Conservation (phyloP, 2,329 filamentous ascomycete genomes). For the Sporothrix humicola region DNA sequence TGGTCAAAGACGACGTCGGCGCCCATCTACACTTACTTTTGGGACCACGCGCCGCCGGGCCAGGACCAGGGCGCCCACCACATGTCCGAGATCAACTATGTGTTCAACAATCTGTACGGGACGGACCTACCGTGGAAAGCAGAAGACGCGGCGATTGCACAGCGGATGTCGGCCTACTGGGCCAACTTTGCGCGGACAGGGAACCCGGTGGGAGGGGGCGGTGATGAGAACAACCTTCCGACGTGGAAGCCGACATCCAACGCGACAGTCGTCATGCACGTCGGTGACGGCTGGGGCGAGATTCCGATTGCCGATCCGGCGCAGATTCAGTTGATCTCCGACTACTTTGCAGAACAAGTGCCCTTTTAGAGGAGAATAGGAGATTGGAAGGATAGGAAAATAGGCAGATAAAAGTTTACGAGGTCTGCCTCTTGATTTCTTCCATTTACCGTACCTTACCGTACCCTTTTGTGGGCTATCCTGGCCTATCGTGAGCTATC, state of each 20-base stretch:
- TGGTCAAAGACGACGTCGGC: neutral
- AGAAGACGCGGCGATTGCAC: neutral
- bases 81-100: slow-evolving; percentile 18
- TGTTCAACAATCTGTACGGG: slow-evolving; percentile 14
- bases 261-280: neutral
- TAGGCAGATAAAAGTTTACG: neutral
- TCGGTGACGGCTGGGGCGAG: slow-evolving; percentile 9
- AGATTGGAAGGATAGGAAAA: neutral
- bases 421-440: neutral
- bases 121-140: slow-evolving; percentile 2
- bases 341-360: neutral
- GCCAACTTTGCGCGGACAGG: slow-evolving; percentile 21
- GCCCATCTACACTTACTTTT: slow-evolving; percentile 14
- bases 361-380: neutral
- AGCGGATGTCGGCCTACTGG: neutral
- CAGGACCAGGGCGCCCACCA: slow-evolving; percentile 8
- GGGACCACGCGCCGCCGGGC: slow-evolving; percentile 17
- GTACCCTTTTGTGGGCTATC: too few relatives aligned
- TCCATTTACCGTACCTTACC: too few relatives aligned
- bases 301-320: neutral
- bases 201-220: neutral
- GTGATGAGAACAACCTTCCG: neutral
- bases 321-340: neutral
- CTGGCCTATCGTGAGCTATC: too few relatives aligned
- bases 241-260: neutral